Conservation (phyloP, 2,329 filamentous ascomycete genomes). For the Cladorrhinum sp. region DNA sequence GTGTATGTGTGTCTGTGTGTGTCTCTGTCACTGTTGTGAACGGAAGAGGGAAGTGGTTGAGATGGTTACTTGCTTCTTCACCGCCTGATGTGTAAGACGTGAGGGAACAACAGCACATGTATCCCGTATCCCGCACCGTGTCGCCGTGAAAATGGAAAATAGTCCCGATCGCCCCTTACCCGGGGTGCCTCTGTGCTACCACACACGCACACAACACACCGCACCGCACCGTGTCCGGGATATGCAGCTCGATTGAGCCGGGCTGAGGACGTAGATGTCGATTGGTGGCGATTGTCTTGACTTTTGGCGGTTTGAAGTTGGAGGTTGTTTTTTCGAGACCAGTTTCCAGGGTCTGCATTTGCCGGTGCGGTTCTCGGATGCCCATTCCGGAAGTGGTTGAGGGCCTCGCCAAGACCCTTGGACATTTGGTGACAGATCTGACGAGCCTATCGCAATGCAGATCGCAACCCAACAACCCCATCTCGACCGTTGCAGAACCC, state of each 20-base stretch:
- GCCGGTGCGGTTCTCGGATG: conserved; percentile 7
- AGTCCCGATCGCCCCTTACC: not conserved
- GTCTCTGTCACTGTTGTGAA: no score
- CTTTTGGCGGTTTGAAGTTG: not conserved
- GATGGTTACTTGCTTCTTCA: conserved; percentile 1
- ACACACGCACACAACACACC: not conserved
- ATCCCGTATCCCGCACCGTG: not conserved
- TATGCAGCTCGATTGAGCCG: no score
- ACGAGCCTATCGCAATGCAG: conserved; percentile 26
- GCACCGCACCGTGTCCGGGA: no score
- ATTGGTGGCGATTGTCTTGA: no score
- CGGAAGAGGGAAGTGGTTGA: not conserved
- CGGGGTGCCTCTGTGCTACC: not conserved
- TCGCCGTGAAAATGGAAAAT: not conserved
- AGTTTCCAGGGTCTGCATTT: not conserved
- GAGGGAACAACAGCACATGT: conserved; percentile 1
- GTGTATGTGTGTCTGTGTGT: no score
- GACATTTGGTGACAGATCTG: conserved; percentile 19
- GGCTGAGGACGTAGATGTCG: no score
- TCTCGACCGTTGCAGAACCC: conserved; percentile 7
- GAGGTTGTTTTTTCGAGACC: not conserved
- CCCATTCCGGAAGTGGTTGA: not conserved
- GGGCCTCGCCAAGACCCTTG: conserved; percentile 4
- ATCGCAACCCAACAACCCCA: not conserved
- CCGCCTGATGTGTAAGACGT: conserved; percentile 15